A percentile compares a stretch with the other conserved stretches of the same genome.
phyloP scores from a whole-genome alignment of 2,329 filamentous ascomycete genomes.

The Cladosporium colombiae region DNA sequence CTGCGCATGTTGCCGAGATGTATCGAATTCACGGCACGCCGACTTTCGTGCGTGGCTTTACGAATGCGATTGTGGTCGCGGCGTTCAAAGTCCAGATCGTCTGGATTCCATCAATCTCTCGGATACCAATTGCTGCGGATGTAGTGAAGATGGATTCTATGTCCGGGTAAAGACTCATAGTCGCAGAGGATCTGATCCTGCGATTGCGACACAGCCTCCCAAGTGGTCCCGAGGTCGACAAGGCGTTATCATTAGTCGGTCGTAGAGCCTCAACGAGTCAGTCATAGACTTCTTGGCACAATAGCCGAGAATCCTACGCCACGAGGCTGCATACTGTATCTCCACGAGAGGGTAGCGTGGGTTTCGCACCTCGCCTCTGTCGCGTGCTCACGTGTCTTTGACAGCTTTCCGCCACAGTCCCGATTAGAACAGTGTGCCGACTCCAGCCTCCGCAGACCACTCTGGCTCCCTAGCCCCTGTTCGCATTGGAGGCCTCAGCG shows the following conservation, averaged over 20 bases:
- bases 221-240: neutral
- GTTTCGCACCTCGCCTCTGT: neutral
- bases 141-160: neutral
- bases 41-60: too few species aligned
- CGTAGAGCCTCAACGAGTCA: neutral
- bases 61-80: too few species aligned
- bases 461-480: neutral
- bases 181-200: neutral
- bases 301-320: neutral
- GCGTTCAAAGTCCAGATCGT: too few species aligned
- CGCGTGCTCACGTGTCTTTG: neutral
- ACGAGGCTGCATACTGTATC: neutral
- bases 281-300: neutral
- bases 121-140: too few species aligned
- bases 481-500: neutral
- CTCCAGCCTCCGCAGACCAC: neutral
- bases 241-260: neutral
- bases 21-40: too few species aligned
- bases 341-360: neutral
- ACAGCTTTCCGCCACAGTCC: neutral
- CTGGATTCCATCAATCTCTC: too few species aligned
- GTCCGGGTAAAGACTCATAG: neutral
- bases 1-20: too few species aligned
- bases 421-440: neutral
- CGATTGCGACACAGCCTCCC: neutral